Base-by-base conservation (phyloP, 768 basidiomycete genomes). In the Hericium erinaceus region DNA sequence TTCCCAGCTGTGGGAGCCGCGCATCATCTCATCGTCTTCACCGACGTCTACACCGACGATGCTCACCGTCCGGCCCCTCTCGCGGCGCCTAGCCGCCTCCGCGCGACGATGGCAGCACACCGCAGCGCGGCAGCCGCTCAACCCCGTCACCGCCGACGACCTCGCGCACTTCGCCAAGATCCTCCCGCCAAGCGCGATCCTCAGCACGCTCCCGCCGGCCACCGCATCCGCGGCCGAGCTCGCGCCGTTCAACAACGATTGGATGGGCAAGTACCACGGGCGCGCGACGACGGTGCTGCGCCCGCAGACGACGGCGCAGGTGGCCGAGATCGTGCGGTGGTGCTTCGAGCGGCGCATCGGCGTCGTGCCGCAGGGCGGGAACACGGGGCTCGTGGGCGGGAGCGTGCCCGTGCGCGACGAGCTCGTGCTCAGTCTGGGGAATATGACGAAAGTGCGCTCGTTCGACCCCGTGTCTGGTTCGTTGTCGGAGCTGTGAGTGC, bases 301-400 rank as follows among this genome's bases (percentile, higher is more conserved):
- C 68, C 97, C 97, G 5, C 89, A 85, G 64, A 84, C 89, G 2
- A 89, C 91, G 0, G 74, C 89, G 60, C 85, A 99, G 73, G 93
- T 98, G 68, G 88, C 87, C 69, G 75, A 87, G 63, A 88, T 98
- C 55, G 76, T 98, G 67, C 86, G 84, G 67, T 91, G 85, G 77
- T 98, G 97, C 71, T 83, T 86, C 64, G 77, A 85, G 55, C 79
- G 83, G 57, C 78, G 81, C 56, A 88, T 99, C 44, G 86, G 85
- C n/a, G 81, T 98, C 55, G 94, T 97, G 2, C 97, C 97, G 2
- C 97, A 99, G 70, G 95, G 97, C 50, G 97, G 97, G 49, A 99
- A 99, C 74, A 99, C 97, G 0, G 97, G 97, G 15, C 81, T 99
- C 12, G 97, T 99, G 39, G 97, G 95, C 57, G 97, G 97, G 39